Base-by-base conservation (phyloP, 805 yeast species). In the Wickerhamiella kurtzmanii region DNA sequence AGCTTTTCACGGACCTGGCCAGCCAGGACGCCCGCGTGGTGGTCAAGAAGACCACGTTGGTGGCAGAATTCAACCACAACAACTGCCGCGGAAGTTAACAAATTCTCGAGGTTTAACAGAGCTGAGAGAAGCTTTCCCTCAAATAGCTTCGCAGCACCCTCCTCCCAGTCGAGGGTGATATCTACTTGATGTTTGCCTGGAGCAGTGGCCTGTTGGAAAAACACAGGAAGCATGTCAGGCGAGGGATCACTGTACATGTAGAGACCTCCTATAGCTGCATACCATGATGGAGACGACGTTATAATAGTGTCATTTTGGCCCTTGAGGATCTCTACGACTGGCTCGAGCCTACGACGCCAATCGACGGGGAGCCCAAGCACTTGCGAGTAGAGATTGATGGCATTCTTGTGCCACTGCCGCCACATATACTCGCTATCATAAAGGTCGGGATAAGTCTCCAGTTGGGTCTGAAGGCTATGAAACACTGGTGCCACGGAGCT, bases 91-190 rank as follows among this genome's bases (percentile, higher is more conserved):
- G 48, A 16, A 2, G 46, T 13, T 39, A 54, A 53, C 11, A 56
- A 48, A 11, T 35, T 32, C 37, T 49, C 44, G 32, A 55, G 37
- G 22, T 38, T n/a, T 22, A 43, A 41, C 2, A 56, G 43, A 3
- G 58, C 59, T 2, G 45, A 38, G 3, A 53, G 44, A 1, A 46
- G 41, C 13, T 45, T 22, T 22, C 47, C 48, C 44, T 52, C 52
- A 42, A 56, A 49, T 22, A 52, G 44, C 2, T 49, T 45, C 22
- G 49, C 47, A 44, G 52, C 47, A 16, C 55, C 56, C 17, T 48
- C 49, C 16, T 56, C 58, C 58, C 58, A 56, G 25, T 46, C 48
- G 6, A 48, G 47, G 19, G 50, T 36, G 16, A 43, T 2, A 35
- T 21, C 51, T 9, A 44, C 50, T n/a, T 44, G 40, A 35, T 28